A percentile compares a stretch with the other conserved stretches of the same genome.
Evolutionary conservation across 2,329 filamentous ascomycete genomes (phyloP).

Genomic region (Penicillium janthinellum): DNA sequence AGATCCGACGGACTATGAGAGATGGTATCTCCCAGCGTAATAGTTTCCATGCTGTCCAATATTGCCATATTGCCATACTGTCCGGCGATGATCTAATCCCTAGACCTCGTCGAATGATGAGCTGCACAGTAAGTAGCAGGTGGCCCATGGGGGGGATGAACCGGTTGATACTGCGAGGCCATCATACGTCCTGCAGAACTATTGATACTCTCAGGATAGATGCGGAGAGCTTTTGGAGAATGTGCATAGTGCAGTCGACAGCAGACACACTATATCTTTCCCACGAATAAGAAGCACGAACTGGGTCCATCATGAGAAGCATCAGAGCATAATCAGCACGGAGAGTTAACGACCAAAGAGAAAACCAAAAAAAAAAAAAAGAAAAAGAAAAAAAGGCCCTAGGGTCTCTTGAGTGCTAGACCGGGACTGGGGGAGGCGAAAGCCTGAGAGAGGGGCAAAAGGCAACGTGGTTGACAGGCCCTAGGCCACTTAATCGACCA

Average conservation of each 20-base stretch:
- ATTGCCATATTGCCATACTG: neutral
- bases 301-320: neutral
- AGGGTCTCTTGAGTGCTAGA: neutral
- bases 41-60: neutral
- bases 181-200: neutral
- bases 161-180: neutral
- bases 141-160: neutral
- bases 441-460: neutral
- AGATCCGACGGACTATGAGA: too few relatives aligned
- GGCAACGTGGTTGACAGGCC: conserved; percentile 25
- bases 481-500: neutral
- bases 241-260: neutral
- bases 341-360: neutral
- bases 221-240: neutral
- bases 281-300: neutral
- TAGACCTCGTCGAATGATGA: neutral
- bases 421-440: neutral
- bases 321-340: neutral
- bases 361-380: neutral
- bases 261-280: neutral
- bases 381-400: neutral
- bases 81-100: neutral
- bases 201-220: neutral
- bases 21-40: too few relatives aligned
- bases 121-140: too few relatives aligned